Conservation (phyloP, 257 asterid species). For the Fraxinus quadrangulata region DNA sequence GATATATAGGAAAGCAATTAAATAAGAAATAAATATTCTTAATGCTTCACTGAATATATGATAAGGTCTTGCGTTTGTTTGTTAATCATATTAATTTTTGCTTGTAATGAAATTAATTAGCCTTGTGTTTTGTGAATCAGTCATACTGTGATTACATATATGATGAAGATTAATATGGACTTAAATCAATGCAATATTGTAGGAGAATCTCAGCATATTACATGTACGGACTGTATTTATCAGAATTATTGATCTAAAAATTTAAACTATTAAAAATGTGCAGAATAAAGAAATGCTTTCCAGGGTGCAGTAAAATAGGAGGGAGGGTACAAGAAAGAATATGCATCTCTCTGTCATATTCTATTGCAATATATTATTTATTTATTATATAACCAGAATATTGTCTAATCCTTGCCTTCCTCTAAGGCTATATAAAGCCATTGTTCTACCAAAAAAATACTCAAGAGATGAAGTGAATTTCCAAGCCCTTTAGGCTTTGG, state of each 20-base stretch:
- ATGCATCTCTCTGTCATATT: slow-evolving; percentile 22
- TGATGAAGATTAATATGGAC: neutral
- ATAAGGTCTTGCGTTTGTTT: neutral
- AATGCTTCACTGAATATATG: neutral
- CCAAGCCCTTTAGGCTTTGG: slow-evolving; percentile 4
- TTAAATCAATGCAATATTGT: too few species aligned
- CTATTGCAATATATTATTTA: neutral
- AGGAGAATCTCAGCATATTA: too few species aligned
- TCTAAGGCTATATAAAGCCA: slow-evolving; percentile 45
- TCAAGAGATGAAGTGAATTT: slow-evolving; percentile 47
- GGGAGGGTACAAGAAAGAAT: slow-evolving; percentile 27
- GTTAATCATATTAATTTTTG: neutral
- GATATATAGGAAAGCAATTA: neutral
- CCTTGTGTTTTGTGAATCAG: neutral
- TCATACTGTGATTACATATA: neutral
- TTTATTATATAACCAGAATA: slow-evolving; percentile 17
- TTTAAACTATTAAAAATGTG: too few species aligned
- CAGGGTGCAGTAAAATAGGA: slow-evolving; percentile 24
- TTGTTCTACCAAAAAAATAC: slow-evolving; percentile 6
- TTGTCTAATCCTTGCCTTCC: slow-evolving; percentile 27
- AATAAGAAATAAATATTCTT: neutral
- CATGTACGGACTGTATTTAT: neutral
- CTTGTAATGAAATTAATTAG: neutral
- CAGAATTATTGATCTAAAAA: too few species aligned
- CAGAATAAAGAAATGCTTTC: neutral